A percentile compares a stretch with the other conserved stretches of the same genome.
These are phyloP conservation scores for Candida albicans DNA, from an alignment of 1,139 yeast species.

Conservation along the genomic window DNA sequence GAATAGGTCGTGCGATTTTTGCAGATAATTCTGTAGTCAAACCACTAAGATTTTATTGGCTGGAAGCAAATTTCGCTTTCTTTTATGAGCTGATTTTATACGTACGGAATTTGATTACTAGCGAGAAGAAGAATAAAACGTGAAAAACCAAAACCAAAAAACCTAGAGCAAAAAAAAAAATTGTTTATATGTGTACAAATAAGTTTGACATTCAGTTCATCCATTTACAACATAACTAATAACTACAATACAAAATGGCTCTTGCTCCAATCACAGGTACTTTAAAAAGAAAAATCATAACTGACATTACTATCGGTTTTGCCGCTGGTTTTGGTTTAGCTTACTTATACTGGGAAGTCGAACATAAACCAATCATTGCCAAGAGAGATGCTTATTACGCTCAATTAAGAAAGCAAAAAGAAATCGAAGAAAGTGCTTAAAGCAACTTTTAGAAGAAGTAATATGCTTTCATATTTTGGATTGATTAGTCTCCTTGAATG, in stretches of 20 bases:
- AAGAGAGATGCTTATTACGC: conserved; percentile 87
- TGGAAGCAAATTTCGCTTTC: conserved; percentile 1
- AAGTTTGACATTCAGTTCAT: neutral
- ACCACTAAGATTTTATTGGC: conserved; percentile 18
- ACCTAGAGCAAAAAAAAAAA: conserved; percentile 1
- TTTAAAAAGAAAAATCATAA: conserved; percentile 76
- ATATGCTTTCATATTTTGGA: no score
- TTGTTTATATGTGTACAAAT: neutral
- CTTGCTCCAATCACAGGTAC: conserved; percentile 89
- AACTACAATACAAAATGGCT: conserved; percentile 50
- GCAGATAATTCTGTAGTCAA: neutral
- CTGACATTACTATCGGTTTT: conserved; percentile 74
- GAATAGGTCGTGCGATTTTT: neutral
- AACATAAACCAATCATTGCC: conserved; percentile 69
- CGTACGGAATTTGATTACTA: neutral
- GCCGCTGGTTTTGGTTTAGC: conserved; percentile 42
- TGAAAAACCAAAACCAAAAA: no score
- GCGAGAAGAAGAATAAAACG: no score
- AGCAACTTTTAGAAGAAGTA: neutral
- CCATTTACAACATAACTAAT: neutral
- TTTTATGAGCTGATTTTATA: conserved; percentile 22
- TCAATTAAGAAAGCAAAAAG: conserved; percentile 69
- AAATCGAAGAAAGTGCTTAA: conserved; percentile 53
- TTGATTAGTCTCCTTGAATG: neutral
- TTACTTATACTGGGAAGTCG: conserved; percentile 34